These are phyloP conservation scores for Coemansia sp. DNA, from an alignment of 192 early-diverging fungal genomes.

Conservation along the genomic window DNA sequence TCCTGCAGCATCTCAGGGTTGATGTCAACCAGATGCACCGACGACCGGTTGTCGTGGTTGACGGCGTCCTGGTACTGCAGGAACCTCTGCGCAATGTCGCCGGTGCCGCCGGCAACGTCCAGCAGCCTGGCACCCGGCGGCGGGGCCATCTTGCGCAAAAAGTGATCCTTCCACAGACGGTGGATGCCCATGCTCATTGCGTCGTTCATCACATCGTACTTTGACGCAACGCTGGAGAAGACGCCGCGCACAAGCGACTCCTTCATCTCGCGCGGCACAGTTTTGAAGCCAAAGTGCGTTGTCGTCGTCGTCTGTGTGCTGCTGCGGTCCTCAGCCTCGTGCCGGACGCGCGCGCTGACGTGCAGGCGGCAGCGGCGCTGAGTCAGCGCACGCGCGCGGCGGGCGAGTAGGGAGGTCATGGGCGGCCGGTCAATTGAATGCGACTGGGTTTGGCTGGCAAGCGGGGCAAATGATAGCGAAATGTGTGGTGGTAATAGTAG, in stretches of 20 bases:
- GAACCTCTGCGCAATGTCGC: constrained; percentile 96
- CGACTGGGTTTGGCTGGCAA: too few relatives aligned
- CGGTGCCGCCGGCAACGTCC: constrained; percentile 98
- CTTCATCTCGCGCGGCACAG: constrained; percentile 83
- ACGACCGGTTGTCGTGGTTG: constrained; percentile 58
- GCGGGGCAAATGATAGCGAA: too few relatives aligned
- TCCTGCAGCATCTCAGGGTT: constrained; percentile 96
- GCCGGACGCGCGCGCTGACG: background rate
- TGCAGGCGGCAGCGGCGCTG: background rate
- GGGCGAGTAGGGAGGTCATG: too few relatives aligned
- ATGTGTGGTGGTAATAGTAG: too few relatives aligned
- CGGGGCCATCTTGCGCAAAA: constrained; percentile 82
- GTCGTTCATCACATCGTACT: constrained; percentile 99
- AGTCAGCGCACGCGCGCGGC: too few relatives aligned
- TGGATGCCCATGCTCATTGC: constrained; percentile 94
- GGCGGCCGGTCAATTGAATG: too few relatives aligned
- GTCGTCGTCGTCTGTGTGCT: constrained; percentile 6
- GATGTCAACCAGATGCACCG: constrained; percentile 92
- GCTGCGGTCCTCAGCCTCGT: too few relatives aligned
- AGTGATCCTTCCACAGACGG: constrained; percentile 95
- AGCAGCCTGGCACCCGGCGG: constrained; percentile 78
- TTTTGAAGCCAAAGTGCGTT: constrained; percentile 96
- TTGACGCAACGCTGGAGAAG: constrained; percentile 92
- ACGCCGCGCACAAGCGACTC: constrained; percentile 87
- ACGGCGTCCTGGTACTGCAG: constrained; percentile 76